Percentiles rank a stretch among this genome's conserved stretches.
These are phyloP conservation scores for Pseudomassariella vexata DNA, from an alignment of 2,329 filamentous ascomycete species.

Conservation along the genomic window DNA sequence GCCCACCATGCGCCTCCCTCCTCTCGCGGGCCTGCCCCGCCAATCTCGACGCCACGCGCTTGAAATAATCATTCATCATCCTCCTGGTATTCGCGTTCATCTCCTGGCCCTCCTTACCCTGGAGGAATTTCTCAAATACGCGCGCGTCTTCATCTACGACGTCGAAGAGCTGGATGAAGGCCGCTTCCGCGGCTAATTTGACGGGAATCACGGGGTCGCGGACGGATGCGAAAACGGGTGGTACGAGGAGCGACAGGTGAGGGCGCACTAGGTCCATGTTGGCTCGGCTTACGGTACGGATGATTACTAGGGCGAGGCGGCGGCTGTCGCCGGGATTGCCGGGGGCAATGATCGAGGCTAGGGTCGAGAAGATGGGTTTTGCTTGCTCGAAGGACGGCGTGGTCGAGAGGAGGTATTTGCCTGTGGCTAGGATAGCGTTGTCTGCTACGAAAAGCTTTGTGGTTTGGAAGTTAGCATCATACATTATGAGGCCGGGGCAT, in stretches of 20 bases:
- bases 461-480: conserved; percentile 14
- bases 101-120: conserved; percentile 55
- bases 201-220: conserved; percentile 90
- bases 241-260: conserved; percentile 73
- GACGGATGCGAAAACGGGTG: conserved; percentile 82
- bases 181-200: conserved; percentile 90
- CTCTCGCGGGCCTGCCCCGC: conserved; percentile 85
- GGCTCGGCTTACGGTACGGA: conserved; percentile 76
- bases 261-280: conserved; percentile 77
- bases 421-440: conserved; percentile 82
- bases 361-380: conserved; percentile 73
- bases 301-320: conserved; percentile 77
- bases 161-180: conserved; percentile 84
- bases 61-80: conserved; percentile 96
- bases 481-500: conserved; percentile 11
- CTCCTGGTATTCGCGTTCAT: conserved; percentile 71
- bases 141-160: conserved; percentile 81
- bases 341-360: conserved; percentile 70
- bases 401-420: conserved; percentile 77
- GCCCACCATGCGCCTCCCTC: conserved; percentile 82
- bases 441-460: conserved; percentile 73
- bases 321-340: conserved; percentile 78
- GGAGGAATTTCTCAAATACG: conserved; percentile 89
- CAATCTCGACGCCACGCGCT: conserved; percentile 78
- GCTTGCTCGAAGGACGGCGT: conserved; percentile 66